phyloP scores from a whole-genome alignment of 139 green algal species.

The Choricystis sp. region DNA sequence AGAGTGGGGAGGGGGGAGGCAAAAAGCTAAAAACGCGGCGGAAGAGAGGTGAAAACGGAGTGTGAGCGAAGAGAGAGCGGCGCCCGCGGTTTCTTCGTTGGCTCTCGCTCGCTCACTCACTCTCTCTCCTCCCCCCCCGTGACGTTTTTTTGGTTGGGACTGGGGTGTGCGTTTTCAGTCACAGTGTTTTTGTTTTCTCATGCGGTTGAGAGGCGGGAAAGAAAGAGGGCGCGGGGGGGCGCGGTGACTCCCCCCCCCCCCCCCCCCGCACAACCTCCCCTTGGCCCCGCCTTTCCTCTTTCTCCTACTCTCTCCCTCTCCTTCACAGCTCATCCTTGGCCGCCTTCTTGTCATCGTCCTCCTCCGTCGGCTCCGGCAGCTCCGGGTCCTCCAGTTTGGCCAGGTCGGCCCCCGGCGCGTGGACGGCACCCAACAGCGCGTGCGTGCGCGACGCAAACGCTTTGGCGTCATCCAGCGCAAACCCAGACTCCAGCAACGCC shows the following conservation, averaged over 20 bases:
- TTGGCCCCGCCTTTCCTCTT: too few species aligned
- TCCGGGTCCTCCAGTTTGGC: not conserved
- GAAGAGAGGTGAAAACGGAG: not conserved
- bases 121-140: not conserved
- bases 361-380: not conserved
- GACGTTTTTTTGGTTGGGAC: constrained; percentile 1
- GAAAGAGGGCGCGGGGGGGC: not conserved
- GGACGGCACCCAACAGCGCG: too few species aligned
- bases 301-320: too few species aligned
- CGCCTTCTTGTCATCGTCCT: not conserved
- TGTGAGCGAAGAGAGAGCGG: not conserved
- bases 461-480: constrained; percentile 48
- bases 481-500: constrained; percentile 74
- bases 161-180: not conserved
- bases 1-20: not conserved
- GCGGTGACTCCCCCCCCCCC: too few species aligned
- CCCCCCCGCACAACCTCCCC: too few species aligned
- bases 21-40: not conserved
- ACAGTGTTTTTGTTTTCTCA: constrained; percentile 1
- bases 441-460: constrained; percentile 11
- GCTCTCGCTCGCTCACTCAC: too few species aligned
- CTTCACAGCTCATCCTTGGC: not conserved
- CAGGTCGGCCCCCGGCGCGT: not conserved
- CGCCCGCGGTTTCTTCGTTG: too few species aligned
- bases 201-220: not conserved